Percentiles rank a stretch among this genome's conserved stretches.
These are phyloP conservation scores for Phytomonas sp. DNA, from an alignment of 208 protist species.

Conservation along the genomic window DNA sequence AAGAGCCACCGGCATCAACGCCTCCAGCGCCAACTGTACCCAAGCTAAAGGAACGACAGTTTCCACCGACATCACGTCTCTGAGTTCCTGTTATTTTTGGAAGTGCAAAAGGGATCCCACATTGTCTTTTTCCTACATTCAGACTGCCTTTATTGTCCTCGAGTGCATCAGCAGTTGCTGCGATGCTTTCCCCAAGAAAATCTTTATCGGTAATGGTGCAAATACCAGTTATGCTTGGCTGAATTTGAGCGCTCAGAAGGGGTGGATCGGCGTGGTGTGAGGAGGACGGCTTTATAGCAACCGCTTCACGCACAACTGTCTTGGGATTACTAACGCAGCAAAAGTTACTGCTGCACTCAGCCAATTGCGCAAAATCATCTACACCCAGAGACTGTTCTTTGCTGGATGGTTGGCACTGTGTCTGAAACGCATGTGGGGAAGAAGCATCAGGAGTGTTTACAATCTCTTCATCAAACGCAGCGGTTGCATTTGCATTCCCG, in stretches of 20 bases:
- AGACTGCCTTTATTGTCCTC: not conserved
- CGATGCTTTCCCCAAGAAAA: not conserved
- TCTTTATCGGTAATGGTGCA: not conserved
- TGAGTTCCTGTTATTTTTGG: not conserved
- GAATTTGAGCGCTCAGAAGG: not conserved
- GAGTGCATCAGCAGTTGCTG: not conserved
- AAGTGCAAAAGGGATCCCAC: not conserved
- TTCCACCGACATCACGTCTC: not conserved
- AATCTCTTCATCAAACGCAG: not conserved
- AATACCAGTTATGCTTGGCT: not conserved
- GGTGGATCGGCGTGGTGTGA: not conserved
- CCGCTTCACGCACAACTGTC: not conserved
- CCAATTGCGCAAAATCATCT: not conserved
- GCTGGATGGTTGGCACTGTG: not conserved
- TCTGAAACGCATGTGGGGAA: not conserved
- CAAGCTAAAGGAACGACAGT: not conserved
- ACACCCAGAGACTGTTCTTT: not conserved
- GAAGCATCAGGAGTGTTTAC: not conserved
- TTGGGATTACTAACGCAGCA: not conserved
- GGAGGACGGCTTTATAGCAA: not conserved
- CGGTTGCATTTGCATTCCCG: not conserved
- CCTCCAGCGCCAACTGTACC: not conserved
- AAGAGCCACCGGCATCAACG: not conserved
- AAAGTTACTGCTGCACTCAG: not conserved
- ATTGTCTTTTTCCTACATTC: not conserved